A percentile compares a stretch with the other conserved stretches of the same genome.
Evolutionary conservation across 257 asterid genomes (phyloP).

Genomic region (Solanum rostratum): DNA sequence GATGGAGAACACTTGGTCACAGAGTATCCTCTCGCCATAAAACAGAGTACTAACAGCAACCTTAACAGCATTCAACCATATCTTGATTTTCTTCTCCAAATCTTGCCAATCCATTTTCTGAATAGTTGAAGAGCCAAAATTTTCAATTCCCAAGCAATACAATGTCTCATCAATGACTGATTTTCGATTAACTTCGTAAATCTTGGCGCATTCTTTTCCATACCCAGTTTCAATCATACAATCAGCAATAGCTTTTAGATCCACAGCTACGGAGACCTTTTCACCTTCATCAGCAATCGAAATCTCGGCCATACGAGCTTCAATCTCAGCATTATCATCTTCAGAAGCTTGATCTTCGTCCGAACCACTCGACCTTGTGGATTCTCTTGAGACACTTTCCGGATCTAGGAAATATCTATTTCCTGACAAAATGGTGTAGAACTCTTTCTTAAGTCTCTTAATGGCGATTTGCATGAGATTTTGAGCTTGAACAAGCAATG

Average conservation of each 20-base stretch:
- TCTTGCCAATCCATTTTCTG: slow-evolving; percentile 68
- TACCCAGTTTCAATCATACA: slow-evolving; percentile 66
- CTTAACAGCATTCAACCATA: slow-evolving; percentile 43
- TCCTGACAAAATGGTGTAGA: slow-evolving; percentile 24
- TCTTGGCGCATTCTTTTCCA: slow-evolving; percentile 46
- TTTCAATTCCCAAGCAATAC: slow-evolving; percentile 53
- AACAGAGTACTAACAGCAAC: slow-evolving; percentile 49
- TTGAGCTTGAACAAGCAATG: slow-evolving; percentile 40
- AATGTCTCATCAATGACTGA: slow-evolving; percentile 74
- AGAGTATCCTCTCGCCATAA: slow-evolving; percentile 54
- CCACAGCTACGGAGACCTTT: slow-evolving; percentile 18
- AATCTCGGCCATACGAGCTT: neutral
- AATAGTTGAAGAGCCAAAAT: slow-evolving; percentile 30
- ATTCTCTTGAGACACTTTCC: slow-evolving; percentile 34
- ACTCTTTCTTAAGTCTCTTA: slow-evolving; percentile 60
- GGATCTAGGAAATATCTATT: slow-evolving; percentile 38
- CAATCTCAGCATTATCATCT: slow-evolving; percentile 18
- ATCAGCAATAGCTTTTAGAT: slow-evolving; percentile 56
- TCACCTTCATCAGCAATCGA: neutral
- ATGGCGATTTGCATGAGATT: slow-evolving; percentile 56
- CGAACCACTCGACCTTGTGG: slow-evolving; percentile 21
- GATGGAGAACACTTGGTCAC: slow-evolving; percentile 54
- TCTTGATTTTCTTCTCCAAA: slow-evolving; percentile 43
- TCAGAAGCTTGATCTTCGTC: slow-evolving; percentile 34
- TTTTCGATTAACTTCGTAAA: slow-evolving; percentile 48